Percentiles rank a stretch among this genome's conserved stretches.
These are phyloP conservation scores for Russula virescens DNA, from an alignment of 768 basidiomycete genomes.

Conservation along the genomic window DNA sequence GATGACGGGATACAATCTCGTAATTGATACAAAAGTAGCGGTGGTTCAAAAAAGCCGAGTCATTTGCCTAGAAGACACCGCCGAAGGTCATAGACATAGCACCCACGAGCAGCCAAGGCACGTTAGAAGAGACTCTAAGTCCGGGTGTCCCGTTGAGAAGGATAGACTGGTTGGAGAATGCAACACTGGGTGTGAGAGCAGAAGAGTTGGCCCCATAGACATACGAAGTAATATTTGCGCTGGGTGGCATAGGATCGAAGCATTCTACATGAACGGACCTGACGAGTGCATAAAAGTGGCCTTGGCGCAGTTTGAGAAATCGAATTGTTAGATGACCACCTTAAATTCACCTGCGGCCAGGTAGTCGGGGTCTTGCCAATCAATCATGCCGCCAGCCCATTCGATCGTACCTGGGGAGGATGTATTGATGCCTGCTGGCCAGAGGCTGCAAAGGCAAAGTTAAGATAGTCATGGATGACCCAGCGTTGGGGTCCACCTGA, in stretches of 20 bases:
- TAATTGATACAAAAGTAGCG: not conserved
- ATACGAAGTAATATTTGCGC: constrained; percentile 53
- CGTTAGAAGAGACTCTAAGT: not conserved
- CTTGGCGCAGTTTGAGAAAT: constrained; percentile 28
- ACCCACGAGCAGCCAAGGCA: not conserved
- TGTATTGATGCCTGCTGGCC: constrained; percentile 72
- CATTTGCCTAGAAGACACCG: not conserved
- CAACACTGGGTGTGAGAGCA: constrained; percentile 45
- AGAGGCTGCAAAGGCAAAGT: constrained; percentile 39
- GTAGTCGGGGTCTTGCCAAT: constrained; percentile 80
- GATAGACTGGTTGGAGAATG: constrained; percentile 54
- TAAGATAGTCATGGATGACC: not conserved
- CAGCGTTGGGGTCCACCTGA: constrained; percentile 47
- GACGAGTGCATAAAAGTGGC: constrained; percentile 66
- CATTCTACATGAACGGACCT: constrained; percentile 61
- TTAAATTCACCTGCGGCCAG: constrained; percentile 43
- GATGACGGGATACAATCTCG: not conserved
- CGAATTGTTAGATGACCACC: not conserved
- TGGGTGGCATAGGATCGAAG: constrained; percentile 41
- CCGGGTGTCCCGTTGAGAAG: constrained; percentile 44
- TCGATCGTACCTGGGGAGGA: constrained; percentile 61
- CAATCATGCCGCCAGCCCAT: constrained; percentile 80
- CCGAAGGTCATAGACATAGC: not conserved
- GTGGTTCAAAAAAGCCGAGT: not conserved
- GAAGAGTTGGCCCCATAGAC: constrained; percentile 55